phyloP scores from a whole-genome alignment of 345 rosid genomes.

The Hibiscus mutabilis region DNA sequence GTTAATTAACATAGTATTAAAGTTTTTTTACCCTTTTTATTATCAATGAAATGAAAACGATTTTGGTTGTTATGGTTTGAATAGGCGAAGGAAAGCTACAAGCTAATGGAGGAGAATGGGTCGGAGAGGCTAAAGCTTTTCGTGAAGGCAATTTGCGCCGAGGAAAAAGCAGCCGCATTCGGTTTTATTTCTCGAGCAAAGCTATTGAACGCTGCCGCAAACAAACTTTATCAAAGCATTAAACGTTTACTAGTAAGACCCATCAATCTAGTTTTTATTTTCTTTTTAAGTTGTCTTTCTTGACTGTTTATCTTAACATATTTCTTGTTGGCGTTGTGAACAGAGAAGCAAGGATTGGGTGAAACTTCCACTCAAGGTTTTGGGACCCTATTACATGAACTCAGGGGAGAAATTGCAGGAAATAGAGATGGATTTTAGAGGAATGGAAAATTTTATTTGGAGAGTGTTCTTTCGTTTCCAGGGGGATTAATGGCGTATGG shows the following conservation, averaged over 20 bases:
- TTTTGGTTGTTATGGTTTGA: neutral
- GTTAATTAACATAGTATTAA: too few relatives aligned
- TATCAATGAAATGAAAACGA: neutral
- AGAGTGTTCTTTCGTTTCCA: too few relatives aligned
- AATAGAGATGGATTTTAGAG: too few relatives aligned
- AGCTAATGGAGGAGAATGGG: conserved; percentile 41
- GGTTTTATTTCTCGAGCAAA: conserved; percentile 58
- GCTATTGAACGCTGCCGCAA: conserved; percentile 29
- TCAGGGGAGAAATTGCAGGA: too few relatives aligned
- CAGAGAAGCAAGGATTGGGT: conserved; percentile 85
- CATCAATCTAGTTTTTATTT: neutral
- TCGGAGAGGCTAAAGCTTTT: conserved; percentile 56
- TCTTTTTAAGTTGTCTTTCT: neutral
- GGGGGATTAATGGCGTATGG: too few relatives aligned
- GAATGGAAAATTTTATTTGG: too few relatives aligned
- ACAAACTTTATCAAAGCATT: conserved; percentile 45
- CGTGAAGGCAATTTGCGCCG: conserved; percentile 49
- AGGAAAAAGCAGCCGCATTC: conserved; percentile 38
- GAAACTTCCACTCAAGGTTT: conserved; percentile 49
- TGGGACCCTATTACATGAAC: conserved; percentile 33
- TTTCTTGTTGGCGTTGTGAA: neutral
- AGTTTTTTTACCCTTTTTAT: neutral
- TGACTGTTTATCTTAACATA: neutral
- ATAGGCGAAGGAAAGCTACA: conserved; percentile 56
- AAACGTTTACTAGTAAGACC: conserved; percentile 49